phyloP scores from a whole-genome alignment of 306 rosid genomes.

The Parietaria judaica region DNA sequence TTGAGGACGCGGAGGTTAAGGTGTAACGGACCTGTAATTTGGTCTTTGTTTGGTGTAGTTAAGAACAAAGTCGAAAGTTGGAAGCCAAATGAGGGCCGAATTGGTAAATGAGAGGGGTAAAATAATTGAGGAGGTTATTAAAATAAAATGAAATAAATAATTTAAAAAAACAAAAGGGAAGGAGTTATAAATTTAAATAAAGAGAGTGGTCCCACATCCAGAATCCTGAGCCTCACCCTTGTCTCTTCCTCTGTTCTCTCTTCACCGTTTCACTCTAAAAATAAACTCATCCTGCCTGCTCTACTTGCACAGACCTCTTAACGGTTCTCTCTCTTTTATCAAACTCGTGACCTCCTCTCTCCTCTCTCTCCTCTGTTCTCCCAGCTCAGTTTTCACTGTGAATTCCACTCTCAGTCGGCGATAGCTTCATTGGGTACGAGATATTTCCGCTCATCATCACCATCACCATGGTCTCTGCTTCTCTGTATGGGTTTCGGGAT shows the following conservation, averaged over 20 bases:
- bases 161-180: background rate
- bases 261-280: too few species aligned
- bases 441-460: slow-evolving; percentile 5
- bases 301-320: slow-evolving; percentile 30
- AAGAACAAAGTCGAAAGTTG: too few species aligned
- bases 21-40: too few species aligned
- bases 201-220: slow-evolving; percentile 46
- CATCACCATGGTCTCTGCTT: slow-evolving; percentile 1
- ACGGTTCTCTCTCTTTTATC: slow-evolving; percentile 38
- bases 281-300: too few species aligned
- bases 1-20: too few species aligned
- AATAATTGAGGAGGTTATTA: slow-evolving; percentile 39
- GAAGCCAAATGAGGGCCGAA: slow-evolving; percentile 14
- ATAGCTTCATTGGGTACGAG: slow-evolving; percentile 20
- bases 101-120: slow-evolving; percentile 26
- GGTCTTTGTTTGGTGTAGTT: too few species aligned
- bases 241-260: slow-evolving; percentile 68
- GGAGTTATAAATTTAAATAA: background rate
- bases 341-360: slow-evolving; percentile 32
- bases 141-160: too few species aligned
- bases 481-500: slow-evolving; percentile 5
- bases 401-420: slow-evolving; percentile 1
- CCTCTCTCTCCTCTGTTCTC: slow-evolving; percentile 6
- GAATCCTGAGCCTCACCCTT: slow-evolving; percentile 46
- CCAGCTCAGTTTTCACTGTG: background rate